Evolutionary conservation across 1,284 basidiomycete genomes (phyloP).

Genomic region (Vanrija sp.): DNA sequence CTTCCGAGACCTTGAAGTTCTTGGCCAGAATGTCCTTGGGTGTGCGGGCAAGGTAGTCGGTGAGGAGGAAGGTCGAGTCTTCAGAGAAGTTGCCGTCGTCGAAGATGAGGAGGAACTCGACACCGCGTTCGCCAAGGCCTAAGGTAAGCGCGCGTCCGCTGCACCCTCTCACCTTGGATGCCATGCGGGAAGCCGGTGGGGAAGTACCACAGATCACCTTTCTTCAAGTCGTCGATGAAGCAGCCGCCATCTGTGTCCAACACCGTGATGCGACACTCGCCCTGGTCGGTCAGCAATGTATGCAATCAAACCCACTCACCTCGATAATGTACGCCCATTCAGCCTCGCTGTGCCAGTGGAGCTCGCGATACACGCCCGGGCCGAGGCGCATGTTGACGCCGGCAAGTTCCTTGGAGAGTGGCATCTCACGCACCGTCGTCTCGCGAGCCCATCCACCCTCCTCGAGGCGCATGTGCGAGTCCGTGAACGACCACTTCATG

Average conservation of each 20-base stretch:
- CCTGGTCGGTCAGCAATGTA: conserved; percentile 48
- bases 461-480: conserved; percentile 66
- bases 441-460: conserved; percentile 64
- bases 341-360: conserved; percentile 68
- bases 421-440: conserved; percentile 56
- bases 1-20: conserved; percentile 60
- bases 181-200: conserved; percentile 57
- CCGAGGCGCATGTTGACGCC: conserved; percentile 68
- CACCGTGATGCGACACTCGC: conserved; percentile 60
- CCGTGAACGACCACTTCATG: conserved; percentile 66
- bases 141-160: not conserved
- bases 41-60: conserved; percentile 55
- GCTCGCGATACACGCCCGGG: conserved; percentile 60
- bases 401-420: conserved; percentile 60
- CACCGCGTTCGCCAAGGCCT: conserved; percentile 51
- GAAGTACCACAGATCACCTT: conserved; percentile 62
- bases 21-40: conserved; percentile 63
- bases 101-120: conserved; percentile 65
- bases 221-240: conserved; percentile 50
- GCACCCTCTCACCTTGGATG: conserved; percentile 60
- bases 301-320: conserved; percentile 10
- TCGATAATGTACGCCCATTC: conserved; percentile 51
- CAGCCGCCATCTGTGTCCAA: conserved; percentile 62
- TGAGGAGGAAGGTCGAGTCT: conserved; percentile 62
- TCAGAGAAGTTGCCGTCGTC: conserved; percentile 64